Evolutionary conservation across 371 early-diverging fungal genomes (phyloP).

Genomic region (Agmasoma carcini): DNA sequence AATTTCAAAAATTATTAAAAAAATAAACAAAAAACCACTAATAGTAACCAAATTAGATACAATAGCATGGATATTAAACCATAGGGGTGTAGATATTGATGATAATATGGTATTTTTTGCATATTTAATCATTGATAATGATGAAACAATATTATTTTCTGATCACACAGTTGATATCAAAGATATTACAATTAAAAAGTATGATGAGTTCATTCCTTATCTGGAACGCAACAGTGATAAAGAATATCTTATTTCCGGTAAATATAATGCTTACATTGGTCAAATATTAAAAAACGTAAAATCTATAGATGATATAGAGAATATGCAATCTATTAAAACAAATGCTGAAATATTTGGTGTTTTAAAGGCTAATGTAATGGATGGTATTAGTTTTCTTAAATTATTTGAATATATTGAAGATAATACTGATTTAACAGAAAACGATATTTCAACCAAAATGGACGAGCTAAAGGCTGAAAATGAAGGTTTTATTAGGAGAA

Average conservation of each 20-base stretch:
- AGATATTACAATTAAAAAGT: conserved; percentile 45
- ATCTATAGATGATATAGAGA: conserved; percentile 16
- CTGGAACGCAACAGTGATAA: background rate
- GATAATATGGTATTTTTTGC: conserved; percentile 92
- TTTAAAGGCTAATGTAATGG: conserved; percentile 72
- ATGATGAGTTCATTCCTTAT: conserved; percentile 34
- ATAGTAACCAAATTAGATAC: conserved; percentile 48
- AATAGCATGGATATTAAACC: conserved; percentile 69
- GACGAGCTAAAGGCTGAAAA: conserved; percentile 57
- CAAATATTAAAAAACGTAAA: background rate
- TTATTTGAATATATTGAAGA: conserved; percentile 83
- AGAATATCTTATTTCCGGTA: background rate
- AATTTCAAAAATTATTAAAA: background rate
- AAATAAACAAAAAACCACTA: conserved; percentile 16
- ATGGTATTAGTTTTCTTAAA: conserved; percentile 70
- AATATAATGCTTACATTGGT: background rate
- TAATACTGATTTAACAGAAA: conserved; percentile 57
- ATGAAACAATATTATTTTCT: conserved; percentile 62
- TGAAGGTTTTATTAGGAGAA: conserved; percentile 58
- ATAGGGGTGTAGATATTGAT: conserved; percentile 83
- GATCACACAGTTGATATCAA: conserved; percentile 59
- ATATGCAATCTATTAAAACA: conserved; percentile 59
- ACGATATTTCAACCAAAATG: conserved; percentile 64
- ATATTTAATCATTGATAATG: conserved; percentile 64
- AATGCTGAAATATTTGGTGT: conserved; percentile 73